phyloP scores from a whole-genome alignment of 2,329 filamentous ascomycete species.

The Fusarium scirpi region DNA sequence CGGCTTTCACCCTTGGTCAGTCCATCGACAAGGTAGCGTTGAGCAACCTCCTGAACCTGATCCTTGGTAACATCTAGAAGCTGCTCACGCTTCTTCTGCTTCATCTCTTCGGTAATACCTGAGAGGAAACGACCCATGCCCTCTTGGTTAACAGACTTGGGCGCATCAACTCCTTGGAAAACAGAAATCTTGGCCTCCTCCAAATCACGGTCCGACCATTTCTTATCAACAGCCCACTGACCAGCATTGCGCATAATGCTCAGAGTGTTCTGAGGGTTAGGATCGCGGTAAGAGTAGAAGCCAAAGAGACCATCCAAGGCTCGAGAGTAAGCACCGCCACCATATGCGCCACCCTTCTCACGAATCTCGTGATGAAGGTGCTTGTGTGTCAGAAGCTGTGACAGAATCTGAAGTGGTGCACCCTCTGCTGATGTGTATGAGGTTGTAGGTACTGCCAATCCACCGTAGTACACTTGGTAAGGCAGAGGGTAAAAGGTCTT shows the following conservation, averaged over 20 bases:
- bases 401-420: slow-evolving; percentile 86
- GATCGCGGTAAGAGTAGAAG: slow-evolving; percentile 97
- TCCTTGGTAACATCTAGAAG: slow-evolving; percentile 86
- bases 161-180: slow-evolving; percentile 92
- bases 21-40: slow-evolving; percentile 81
- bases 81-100: slow-evolving; percentile 83
- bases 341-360: slow-evolving; percentile 97
- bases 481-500: slow-evolving; percentile 94
- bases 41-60: slow-evolving; percentile 83
- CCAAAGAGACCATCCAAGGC: slow-evolving; percentile 87
- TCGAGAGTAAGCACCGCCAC: slow-evolving; percentile 86
- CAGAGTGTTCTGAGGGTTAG: slow-evolving; percentile 90
- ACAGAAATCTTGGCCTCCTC: slow-evolving; percentile 97
- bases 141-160: slow-evolving; percentile 86
- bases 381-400: slow-evolving; percentile 94
- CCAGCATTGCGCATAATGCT: slow-evolving; percentile 87
- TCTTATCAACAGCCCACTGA: slow-evolving; percentile 81
- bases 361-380: slow-evolving; percentile 97
- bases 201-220: slow-evolving; percentile 86
- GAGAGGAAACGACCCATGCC: slow-evolving; percentile 88
- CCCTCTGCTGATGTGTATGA: slow-evolving; percentile 82
- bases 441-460: slow-evolving; percentile 82
- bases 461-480: slow-evolving; percentile 97
- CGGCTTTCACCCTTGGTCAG: slow-evolving; percentile 70
- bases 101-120: slow-evolving; percentile 89